Conservation (phyloP, 306 rosid genomes). For the Pueraria montana region DNA sequence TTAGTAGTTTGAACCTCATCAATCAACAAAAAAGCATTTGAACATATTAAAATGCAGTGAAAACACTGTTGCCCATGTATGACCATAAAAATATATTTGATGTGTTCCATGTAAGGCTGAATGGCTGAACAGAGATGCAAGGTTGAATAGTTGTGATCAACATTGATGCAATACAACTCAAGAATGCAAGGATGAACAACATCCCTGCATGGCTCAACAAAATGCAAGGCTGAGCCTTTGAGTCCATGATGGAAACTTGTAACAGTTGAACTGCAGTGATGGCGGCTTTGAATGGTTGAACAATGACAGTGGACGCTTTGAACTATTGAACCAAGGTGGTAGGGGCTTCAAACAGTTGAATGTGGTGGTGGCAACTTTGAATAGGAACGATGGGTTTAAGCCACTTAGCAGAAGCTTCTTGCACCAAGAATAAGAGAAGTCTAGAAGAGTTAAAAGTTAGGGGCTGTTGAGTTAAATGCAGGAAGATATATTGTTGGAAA, state of each 20-base stretch:
- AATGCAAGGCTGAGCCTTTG: neutral
- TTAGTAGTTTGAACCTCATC: too few species aligned
- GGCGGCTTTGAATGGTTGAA: neutral
- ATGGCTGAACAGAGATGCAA: neutral
- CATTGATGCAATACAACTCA: neutral
- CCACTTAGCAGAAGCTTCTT: neutral
- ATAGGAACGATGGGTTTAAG: neutral
- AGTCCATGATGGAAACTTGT: neutral
- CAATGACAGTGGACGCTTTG: neutral
- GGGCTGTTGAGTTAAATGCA: neutral
- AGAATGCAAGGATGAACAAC: neutral
- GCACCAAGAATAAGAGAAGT: neutral
- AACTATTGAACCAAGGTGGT: neutral
- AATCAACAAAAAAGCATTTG: too few species aligned
- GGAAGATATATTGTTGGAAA: too few species aligned
- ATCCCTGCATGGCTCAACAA: neutral
- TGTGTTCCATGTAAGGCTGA: neutral
- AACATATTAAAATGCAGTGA: too few species aligned
- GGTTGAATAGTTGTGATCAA: neutral
- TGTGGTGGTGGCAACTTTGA: neutral
- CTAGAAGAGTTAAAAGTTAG: neutral
- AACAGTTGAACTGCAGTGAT: neutral
- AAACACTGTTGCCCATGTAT: neutral
- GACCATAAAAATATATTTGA: neutral
- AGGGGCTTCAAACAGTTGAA: conserved; percentile 2